phyloP scores from a whole-genome alignment of 169 alveolate genomes.

The Cryptosporidium xiaoi region DNA sequence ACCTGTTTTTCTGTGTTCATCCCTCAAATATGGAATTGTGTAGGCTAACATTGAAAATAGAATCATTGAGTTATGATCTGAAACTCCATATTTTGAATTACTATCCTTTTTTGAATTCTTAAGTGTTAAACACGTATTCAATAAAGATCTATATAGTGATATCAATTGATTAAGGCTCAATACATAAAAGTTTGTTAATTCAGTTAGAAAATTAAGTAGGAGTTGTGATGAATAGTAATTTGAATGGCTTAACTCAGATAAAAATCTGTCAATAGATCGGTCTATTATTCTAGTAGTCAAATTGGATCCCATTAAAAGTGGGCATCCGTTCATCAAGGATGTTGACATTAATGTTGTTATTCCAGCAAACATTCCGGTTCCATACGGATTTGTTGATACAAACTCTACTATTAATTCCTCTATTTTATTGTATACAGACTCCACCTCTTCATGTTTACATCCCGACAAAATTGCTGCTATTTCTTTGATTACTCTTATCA shows the following conservation, averaged over 20 bases:
- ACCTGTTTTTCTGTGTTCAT: conserved; percentile 26
- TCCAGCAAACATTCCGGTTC: conserved; percentile 72
- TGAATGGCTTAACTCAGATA: conserved; percentile 24
- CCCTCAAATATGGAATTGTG: conserved; percentile 50
- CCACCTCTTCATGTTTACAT: conserved; percentile 4
- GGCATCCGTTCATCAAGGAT: conserved; percentile 40
- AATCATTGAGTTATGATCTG: conserved; percentile 29
- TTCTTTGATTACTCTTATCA: conserved; percentile 40
- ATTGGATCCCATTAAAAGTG: conserved; percentile 13
- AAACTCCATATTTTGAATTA: background rate
- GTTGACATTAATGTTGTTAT: conserved; percentile 68
- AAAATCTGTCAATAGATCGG: conserved; percentile 19
- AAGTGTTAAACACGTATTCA: conserved; percentile 16
- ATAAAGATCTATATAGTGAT: conserved; percentile 38
- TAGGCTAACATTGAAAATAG: conserved; percentile 57
- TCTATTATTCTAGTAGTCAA: conserved; percentile 26
- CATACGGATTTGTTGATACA: conserved; percentile 56
- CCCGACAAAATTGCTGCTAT: background rate
- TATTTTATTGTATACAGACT: conserved; percentile 10
- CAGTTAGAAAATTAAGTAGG: conserved; percentile 35
- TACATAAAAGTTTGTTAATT: conserved; percentile 36
- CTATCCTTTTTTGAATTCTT: background rate
- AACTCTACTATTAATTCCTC: conserved; percentile 23
- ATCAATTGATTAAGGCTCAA: conserved; percentile 11
- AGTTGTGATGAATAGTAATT: conserved; percentile 29